Conservation (phyloP, 1,139 yeast genomes). For the Scheffersomyces lignicola region DNA sequence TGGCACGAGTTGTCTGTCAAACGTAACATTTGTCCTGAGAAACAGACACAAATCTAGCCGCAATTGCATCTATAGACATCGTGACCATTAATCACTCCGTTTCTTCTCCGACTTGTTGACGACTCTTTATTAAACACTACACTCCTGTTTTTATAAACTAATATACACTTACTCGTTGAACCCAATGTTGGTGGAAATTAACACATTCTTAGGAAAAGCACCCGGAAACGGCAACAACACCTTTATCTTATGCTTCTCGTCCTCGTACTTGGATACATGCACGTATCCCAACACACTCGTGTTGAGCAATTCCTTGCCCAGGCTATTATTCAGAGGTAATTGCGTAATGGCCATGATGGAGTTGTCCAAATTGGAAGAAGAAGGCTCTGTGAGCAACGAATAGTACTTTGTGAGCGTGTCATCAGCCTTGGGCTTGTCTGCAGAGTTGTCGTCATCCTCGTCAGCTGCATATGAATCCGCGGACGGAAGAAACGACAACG, state of each 20-base stretch:
- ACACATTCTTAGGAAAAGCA: slow-evolving; percentile 57
- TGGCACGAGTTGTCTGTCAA: no score
- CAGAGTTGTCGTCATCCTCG: slow-evolving; percentile 21
- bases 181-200: slow-evolving; percentile 32
- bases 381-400: slow-evolving; percentile 42
- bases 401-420: slow-evolving; percentile 35
- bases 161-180: slow-evolving; percentile 25
- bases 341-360: slow-evolving; percentile 74
- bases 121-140: no score
- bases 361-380: slow-evolving; percentile 62
- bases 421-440: slow-evolving; percentile 24
- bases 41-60: no score
- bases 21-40: no score
- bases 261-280: slow-evolving; percentile 56
- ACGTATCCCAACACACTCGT: slow-evolving; percentile 68
- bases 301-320: slow-evolving; percentile 50
- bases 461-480: slow-evolving; percentile 45
- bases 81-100: no score
- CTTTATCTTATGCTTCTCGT: slow-evolving; percentile 66
- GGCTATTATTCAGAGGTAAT: slow-evolving; percentile 51
- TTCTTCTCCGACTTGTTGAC: no score
- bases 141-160: no score
- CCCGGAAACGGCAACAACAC: slow-evolving; percentile 88
- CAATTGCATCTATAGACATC: no score
- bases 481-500: slow-evolving; percentile 44